Conservation (phyloP, 192 early-diverging fungal species). For the Backusella morwellensis region DNA sequence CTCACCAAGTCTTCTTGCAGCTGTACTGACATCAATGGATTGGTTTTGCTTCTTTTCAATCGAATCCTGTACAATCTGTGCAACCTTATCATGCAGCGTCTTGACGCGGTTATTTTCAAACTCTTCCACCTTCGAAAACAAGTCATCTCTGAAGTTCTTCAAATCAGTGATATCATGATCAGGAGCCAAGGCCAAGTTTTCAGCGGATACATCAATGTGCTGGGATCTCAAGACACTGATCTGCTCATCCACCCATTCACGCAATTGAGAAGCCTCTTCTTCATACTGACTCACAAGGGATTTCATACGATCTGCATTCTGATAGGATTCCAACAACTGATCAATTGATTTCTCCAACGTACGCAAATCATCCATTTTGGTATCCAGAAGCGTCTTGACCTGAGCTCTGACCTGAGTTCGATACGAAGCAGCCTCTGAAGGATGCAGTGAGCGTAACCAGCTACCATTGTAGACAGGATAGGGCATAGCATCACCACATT, state of each 20-base stretch:
- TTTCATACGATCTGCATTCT: slow-evolving; percentile 6
- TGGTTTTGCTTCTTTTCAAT: slow-evolving; percentile 11
- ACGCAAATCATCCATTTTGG: slow-evolving; percentile 6
- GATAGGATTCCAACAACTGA: neutral
- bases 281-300: slow-evolving; percentile 9
- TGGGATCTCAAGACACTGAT: slow-evolving; percentile 5
- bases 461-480: slow-evolving; percentile 15
- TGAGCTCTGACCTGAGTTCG: slow-evolving; percentile 12
- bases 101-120: slow-evolving; percentile 24
- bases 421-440: neutral
- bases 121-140: slow-evolving; percentile 9
- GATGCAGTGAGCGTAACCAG: neutral
- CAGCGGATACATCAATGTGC: slow-evolving; percentile 26
- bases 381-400: slow-evolving; percentile 10
- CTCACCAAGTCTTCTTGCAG: slow-evolving; percentile 16
- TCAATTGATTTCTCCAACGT: slow-evolving; percentile 11
- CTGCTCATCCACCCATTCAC: slow-evolving; percentile 25
- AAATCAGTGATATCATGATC: neutral
- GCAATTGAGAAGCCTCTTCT: slow-evolving; percentile 12
- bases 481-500: slow-evolving; percentile 21
- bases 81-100: slow-evolving; percentile 21
- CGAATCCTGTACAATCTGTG: slow-evolving; percentile 9
- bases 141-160: neutral
- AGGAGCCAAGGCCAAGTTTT: neutral
- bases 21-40: slow-evolving; percentile 9